Percentiles rank a stretch among this genome's conserved stretches.
These are phyloP conservation scores for Lavandula angustifolia DNA, from an alignment of 257 asterid species.

Conservation along the genomic window DNA sequence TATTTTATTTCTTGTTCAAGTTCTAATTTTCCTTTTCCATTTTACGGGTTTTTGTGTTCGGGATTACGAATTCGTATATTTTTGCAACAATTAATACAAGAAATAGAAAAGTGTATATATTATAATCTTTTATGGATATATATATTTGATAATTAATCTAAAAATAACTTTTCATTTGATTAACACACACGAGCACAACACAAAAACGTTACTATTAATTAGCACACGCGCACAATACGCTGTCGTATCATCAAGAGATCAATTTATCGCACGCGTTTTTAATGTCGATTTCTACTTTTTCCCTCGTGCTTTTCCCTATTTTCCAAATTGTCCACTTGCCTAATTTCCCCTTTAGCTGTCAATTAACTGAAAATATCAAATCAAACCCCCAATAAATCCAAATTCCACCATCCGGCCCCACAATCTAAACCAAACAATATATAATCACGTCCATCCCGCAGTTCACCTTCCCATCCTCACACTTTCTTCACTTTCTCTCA, in stretches of 20 bases:
- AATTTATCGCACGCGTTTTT: constrained; percentile 36
- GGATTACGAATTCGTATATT: too few species aligned
- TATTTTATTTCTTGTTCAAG: too few species aligned
- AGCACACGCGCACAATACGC: background rate
- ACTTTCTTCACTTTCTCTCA: background rate
- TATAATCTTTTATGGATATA: too few species aligned
- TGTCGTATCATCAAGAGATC: background rate
- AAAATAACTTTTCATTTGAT: too few species aligned
- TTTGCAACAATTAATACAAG: too few species aligned
- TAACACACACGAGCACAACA: background rate
- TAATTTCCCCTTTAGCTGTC: constrained; percentile 17
- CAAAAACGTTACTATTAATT: background rate
- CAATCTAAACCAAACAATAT: constrained; percentile 25
- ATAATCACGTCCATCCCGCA: constrained; percentile 23
- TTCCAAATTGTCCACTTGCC: constrained; percentile 23
- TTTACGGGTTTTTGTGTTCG: too few species aligned
- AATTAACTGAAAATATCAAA: constrained; percentile 8
- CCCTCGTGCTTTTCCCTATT: constrained; percentile 17
- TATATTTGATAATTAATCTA: too few species aligned
- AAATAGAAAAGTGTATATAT: too few species aligned
- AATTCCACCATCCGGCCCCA: background rate
- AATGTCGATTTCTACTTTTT: constrained; percentile 30
- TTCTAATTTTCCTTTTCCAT: too few species aligned
- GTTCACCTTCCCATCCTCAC: constrained; percentile 13
- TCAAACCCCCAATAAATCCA: background rate